Base-by-base conservation (phyloP, 768 basidiomycete species). In the Ramaria sp. region DNA sequence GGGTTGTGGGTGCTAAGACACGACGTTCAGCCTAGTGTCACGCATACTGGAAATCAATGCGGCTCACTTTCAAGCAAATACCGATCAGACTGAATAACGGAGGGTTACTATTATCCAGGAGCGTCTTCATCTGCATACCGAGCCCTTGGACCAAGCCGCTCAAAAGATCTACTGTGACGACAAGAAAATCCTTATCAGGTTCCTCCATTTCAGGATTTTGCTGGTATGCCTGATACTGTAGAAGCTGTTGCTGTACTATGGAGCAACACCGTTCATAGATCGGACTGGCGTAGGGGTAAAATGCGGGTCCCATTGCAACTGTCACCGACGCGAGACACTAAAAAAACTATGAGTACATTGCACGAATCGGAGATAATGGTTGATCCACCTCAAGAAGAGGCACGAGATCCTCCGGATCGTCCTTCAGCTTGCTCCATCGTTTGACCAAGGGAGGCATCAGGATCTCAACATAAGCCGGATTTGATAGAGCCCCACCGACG, bases 261-360 rank as follows among this genome's bases (percentile, higher is more conserved):
- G 74, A 81, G 59, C 81, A 78, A 73, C 92, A 97, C 50, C 96
- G 85, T 56, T 94, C 85, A 67, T 92, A 98, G 43, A 99, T 86
- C 3, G 93, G 90, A 5, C 78, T 79, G 9, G 91, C 90, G 64
- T 96, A 96, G 2, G 87, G 82, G 9, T 82, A 69, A 73, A 99
- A 99, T 1, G 91, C 79, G 9, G 79, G 73, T 3, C 92, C 93
- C 72, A 97, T 91, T 12, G 94, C 93, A 61, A 99, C 95, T 0
- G 95, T 91, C 24, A 99, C 93, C 1, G 94, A 97, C 1, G 96
- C 94, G 48, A 99, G 78, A 65, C 96, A 99, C 94, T 98, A 58
- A 4, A 49, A 28, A 25, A 30, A 56, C 15, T 44, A 37, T n/a
- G n/a, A 50, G 51, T 61, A 24, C 32, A 13, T 48, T 20, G 38